Evolutionary conservation across 805 yeast species (phyloP).

Genomic region (Cyberlindnera mississippiensis): DNA sequence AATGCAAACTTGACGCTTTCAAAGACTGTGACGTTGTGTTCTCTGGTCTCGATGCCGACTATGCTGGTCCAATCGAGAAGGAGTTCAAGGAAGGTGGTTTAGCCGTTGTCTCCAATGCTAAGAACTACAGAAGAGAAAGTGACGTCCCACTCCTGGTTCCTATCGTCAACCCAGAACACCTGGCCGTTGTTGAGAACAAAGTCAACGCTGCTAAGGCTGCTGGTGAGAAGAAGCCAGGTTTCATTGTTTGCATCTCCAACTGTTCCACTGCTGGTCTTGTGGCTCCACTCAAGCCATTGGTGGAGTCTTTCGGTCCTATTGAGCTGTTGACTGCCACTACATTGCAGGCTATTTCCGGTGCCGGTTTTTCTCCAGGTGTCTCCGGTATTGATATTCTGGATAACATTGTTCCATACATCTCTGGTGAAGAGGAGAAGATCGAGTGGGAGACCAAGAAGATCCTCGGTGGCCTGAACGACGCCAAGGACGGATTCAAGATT

Average conservation of each 20-base stretch:
- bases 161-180: constrained; percentile 88
- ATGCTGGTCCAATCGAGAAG: constrained; percentile 89
- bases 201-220: constrained; percentile 49
- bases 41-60: constrained; percentile 90
- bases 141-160: constrained; percentile 94
- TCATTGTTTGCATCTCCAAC: constrained; percentile 91
- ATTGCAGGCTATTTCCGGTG: constrained; percentile 96
- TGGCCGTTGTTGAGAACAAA: constrained; percentile 63
- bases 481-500: constrained; percentile 52
- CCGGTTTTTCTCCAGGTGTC: constrained; percentile 97
- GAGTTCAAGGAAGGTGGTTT: constrained; percentile 79
- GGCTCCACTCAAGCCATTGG: constrained; percentile 93
- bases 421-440: constrained; percentile 97
- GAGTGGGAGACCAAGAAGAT: constrained; percentile 98
- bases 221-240: constrained; percentile 67
- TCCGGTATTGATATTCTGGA: constrained; percentile 93
- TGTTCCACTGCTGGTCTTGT: constrained; percentile 98
- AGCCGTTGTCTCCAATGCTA: constrained; percentile 89
- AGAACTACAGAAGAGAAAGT: constrained; percentile 85
- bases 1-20: constrained; percentile 74
- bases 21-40: constrained; percentile 90
- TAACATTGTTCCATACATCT: constrained; percentile 89
- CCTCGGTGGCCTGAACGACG: constrained; percentile 57
- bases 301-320: constrained; percentile 86
- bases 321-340: constrained; percentile 86